Percentiles rank a stretch among this genome's conserved stretches.
Conservation (phyloP, 345 rosid genomes). For the Cardamine chenopodiifolia region DNA sequence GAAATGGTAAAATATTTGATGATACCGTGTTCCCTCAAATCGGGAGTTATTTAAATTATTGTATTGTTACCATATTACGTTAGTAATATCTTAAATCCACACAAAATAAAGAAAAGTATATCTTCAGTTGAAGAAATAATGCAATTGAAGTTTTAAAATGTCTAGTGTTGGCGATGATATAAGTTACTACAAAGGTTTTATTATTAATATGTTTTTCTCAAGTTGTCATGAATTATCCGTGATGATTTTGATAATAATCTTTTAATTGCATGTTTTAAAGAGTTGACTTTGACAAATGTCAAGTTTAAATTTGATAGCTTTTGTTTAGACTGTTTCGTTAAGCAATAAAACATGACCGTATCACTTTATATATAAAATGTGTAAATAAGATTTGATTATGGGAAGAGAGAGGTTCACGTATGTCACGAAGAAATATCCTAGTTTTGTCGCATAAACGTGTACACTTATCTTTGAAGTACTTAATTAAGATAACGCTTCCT, state of each 20-base stretch:
- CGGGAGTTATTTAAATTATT: slow-evolving; percentile 1
- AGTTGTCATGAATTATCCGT: background rate
- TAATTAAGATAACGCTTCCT: background rate
- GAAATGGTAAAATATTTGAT: slow-evolving; percentile 16
- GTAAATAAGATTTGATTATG: background rate
- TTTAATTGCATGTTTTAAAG: slow-evolving; percentile 6
- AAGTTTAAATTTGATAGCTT: background rate
- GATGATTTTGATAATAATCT: slow-evolving; percentile 1
- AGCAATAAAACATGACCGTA: background rate
- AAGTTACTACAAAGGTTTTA: background rate
- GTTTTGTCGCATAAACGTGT: background rate
- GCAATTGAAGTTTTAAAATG: slow-evolving; percentile 15
- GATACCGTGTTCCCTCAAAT: background rate
- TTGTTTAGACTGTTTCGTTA: slow-evolving; percentile 5
- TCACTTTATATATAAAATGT: background rate
- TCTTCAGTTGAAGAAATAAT: background rate
- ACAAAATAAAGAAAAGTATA: background rate
- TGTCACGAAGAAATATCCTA: background rate
- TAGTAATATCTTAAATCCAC: background rate
- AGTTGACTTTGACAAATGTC: slow-evolving; percentile 17
- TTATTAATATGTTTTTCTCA: background rate
- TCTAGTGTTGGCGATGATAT: background rate
- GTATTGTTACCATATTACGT: background rate
- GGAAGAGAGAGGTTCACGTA: background rate
- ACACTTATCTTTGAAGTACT: background rate